phyloP scores from a whole-genome alignment of 148 eudicot species.

The Chenopodium suecicum region DNA sequence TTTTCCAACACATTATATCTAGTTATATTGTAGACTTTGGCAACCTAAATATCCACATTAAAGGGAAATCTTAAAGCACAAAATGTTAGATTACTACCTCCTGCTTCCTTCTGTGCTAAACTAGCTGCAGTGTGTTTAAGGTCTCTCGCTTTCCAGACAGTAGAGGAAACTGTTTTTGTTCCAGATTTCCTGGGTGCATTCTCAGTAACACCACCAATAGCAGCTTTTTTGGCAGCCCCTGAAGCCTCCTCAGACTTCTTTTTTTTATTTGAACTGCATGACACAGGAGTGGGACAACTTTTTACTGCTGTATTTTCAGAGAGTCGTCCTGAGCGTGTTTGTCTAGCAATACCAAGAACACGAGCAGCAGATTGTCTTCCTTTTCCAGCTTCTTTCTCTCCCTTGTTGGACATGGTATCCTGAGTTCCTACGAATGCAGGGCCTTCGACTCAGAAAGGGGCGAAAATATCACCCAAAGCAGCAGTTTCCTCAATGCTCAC shows the following conservation, averaged over 20 bases:
- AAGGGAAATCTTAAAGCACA: not conserved
- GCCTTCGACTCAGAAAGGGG: not conserved
- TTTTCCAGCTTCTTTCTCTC: not conserved
- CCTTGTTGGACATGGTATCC: conserved; percentile 19
- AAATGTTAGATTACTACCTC: conserved; percentile 19
- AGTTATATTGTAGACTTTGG: not conserved
- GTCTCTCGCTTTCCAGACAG: not conserved
- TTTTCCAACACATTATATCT: not conserved
- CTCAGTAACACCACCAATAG: conserved; percentile 9
- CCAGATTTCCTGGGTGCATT: not conserved
- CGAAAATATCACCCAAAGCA: not conserved
- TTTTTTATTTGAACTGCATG: not conserved
- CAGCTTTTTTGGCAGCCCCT: conserved; percentile 4
- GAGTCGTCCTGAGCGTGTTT: conserved; percentile 13
- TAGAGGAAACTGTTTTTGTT: not conserved
- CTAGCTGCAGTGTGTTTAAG: conserved; percentile 5
- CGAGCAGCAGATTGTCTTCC: not conserved
- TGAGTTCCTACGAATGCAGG: not conserved
- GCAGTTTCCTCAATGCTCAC: not conserved
- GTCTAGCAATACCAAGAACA: not conserved
- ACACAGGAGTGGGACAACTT: conserved; percentile 10
- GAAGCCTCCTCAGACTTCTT: conserved; percentile 15
- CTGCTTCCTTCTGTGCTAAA: not conserved
- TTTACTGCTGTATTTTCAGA: not conserved
- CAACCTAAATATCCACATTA: not conserved